Conservation (phyloP, 106 monocot species). For the Platanthera zijinensis region DNA sequence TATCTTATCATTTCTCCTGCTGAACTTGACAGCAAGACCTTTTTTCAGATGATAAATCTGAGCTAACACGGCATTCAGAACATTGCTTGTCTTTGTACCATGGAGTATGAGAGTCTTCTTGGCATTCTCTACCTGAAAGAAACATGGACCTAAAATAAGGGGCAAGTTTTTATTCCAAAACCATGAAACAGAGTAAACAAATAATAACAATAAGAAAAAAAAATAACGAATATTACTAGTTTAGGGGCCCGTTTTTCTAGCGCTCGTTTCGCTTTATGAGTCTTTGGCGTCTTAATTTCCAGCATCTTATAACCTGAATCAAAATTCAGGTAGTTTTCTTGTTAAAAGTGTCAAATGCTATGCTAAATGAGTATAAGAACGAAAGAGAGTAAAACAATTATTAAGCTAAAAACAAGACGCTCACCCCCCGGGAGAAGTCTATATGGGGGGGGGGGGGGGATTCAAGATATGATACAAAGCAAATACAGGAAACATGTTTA, state of each 20-base stretch:
- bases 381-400: too few relatives aligned
- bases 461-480: too few relatives aligned
- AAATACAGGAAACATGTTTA: too few relatives aligned
- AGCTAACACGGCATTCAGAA: conserved; percentile 53
- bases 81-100: conserved; percentile 65
- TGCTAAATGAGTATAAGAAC: too few relatives aligned
- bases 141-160: not conserved
- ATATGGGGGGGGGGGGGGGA: too few relatives aligned
- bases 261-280: conserved; percentile 36
- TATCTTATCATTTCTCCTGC: conserved; percentile 68
- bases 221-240: conserved; percentile 32
- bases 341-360: too few relatives aligned
- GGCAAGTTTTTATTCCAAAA: not conserved
- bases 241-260: conserved; percentile 75
- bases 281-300: conserved; percentile 71
- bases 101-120: conserved; percentile 92
- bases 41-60: conserved; percentile 74
- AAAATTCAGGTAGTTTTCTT: not conserved
- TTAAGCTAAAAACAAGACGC: too few relatives aligned
- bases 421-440: too few relatives aligned
- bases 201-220: not conserved
- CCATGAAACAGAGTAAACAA: not conserved
- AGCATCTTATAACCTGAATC: conserved; percentile 28
- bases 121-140: conserved; percentile 59
- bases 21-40: conserved; percentile 50